Base-by-base conservation (phyloP, 352 stramenopile genomes). In the Globisporangium splendens region DNA sequence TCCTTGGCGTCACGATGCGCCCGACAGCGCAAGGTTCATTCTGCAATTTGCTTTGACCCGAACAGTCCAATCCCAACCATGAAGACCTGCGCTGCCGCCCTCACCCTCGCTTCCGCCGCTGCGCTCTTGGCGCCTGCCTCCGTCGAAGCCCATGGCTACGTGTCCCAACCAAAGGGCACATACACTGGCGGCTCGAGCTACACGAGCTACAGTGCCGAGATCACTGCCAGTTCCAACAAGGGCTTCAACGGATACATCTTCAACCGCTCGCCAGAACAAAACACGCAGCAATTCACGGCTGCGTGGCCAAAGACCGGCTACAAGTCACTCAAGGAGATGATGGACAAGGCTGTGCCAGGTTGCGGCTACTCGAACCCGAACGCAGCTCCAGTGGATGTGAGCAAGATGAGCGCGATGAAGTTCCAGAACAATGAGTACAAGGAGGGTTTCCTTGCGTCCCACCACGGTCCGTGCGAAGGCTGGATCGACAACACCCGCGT, bases 371-470 rank as follows among this genome's bases (percentile, higher is more conserved):
- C 24, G 24, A 31, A 31, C 24, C 24, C 24, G 24, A 31, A 31
- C 5, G 24, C 24, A 5, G 24, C 24, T 5, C 24, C 24, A 31
- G 24, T 31, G 24, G 24, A 31, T 5, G 24, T 31, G 24, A 31
- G 24, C 24, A 31, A 31, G 24, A 31, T 65, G 33, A 64, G 35
- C 3, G 60, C 71, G 35, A 77, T 73, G 64, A 69, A 57, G 70
- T 73, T 61, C 60, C 62, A 77, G 54, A 79, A 79, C 53, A 61
- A 80, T 58, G 50, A 83, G 55, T 68, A 70, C 49, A 66, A 70
- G 15, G 42, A 70, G 24, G 73, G 70, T 2, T 73, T 83, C 43
- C 43, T 77, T 28, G 31, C 18, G 1, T 80, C 75, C 4, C 75
- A 85, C 39, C 20, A 59, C 46, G 43, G 70, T 70, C 54, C 64